Base-by-base conservation (phyloP, 1,284 basidiomycete genomes). In the Waitea zeae region DNA sequence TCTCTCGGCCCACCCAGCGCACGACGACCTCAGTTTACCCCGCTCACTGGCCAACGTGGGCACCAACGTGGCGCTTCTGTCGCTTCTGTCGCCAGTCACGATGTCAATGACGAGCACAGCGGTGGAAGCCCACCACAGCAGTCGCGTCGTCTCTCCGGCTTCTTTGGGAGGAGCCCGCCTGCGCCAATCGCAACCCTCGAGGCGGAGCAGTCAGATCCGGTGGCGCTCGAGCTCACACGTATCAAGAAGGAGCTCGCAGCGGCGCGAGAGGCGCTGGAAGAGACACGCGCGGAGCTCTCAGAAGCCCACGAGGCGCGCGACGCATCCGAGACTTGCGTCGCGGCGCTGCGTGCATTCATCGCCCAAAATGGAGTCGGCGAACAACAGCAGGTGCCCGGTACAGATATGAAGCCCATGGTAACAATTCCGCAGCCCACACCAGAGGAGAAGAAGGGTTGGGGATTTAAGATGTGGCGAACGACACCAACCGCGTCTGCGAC, bases 241-340 rank as follows among this genome's bases (percentile, higher is more conserved):
- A 53, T 90, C 27, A 68, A 70, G 34, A 65, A 64, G 39, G 78
- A 89, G 47, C 45, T 89, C 27, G 53, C 54, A 32, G 45, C 59
- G 3, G 43, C 77, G 33, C 73, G 70, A 42, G 50, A 61, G 12
- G 68, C 76, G 37, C 53, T 93, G 24, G 71, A 76, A 22, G 63
- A 64, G 26, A 62, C 71, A 4, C 68, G 70, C 39, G 62, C 68
- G 36, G 78, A 84, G 40, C 56, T 90, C 15, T 55, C 51, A 18
- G 87, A 92, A 46, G 66, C 77, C 2, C 78, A 70, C 39, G 89
- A 95, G 51, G 86, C 83, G 2, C 65, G 73, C 30, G 73, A 83
- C 46, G 89, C 89, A 5, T 83, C 78, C n/a, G 88, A 95, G 43
- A 68, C 67, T 2, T 90, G 86, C 48, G 73, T 83, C 40, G 71